These are phyloP conservation scores for Cladorrhinum samala DNA, from an alignment of 495 filamentous ascomycete genomes.

Conservation along the genomic window DNA sequence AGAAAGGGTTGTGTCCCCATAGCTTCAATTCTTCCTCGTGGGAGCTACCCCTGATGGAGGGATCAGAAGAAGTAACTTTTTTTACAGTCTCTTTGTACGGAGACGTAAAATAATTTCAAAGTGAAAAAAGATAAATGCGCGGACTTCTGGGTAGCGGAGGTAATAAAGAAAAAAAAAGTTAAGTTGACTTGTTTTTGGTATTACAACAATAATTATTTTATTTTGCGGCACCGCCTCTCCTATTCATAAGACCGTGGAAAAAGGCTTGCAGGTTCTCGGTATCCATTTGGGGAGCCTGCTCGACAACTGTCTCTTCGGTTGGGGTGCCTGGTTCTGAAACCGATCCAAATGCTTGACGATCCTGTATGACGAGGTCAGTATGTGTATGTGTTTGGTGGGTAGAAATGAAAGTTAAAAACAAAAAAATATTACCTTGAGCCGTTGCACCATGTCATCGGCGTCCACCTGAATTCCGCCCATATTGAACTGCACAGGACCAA, in stretches of 20 bases:
- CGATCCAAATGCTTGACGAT: slow-evolving; percentile 40
- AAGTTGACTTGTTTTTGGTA: not conserved
- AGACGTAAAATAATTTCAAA: no score
- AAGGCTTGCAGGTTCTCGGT: slow-evolving; percentile 46
- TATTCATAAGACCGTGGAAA: slow-evolving; percentile 44
- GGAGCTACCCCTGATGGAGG: no score
- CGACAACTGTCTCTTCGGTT: slow-evolving; percentile 24
- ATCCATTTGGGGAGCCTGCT: slow-evolving; percentile 35
- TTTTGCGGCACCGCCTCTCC: slow-evolving; percentile 15
- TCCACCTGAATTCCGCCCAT: slow-evolving; percentile 96
- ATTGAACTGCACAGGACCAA: slow-evolving; percentile 94
- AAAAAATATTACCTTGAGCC: slow-evolving; percentile 60
- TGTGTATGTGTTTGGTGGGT: slow-evolving; percentile 4
- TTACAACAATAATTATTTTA: slow-evolving; percentile 1
- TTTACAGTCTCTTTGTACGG: not conserved
- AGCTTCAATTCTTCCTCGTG: no score
- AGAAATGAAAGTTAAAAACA: not conserved
- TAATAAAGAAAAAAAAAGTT: not conserved
- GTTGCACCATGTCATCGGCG: slow-evolving; percentile 88
- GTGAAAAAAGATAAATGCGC: no score
- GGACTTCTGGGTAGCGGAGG: no score
- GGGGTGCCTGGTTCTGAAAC: slow-evolving; percentile 30
- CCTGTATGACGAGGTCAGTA: slow-evolving; percentile 19
- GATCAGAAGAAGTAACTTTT: no score
- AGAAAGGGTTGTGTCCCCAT: no score